phyloP scores from a whole-genome alignment of 306 rosid genomes.

The Canavalia ensiformis region DNA sequence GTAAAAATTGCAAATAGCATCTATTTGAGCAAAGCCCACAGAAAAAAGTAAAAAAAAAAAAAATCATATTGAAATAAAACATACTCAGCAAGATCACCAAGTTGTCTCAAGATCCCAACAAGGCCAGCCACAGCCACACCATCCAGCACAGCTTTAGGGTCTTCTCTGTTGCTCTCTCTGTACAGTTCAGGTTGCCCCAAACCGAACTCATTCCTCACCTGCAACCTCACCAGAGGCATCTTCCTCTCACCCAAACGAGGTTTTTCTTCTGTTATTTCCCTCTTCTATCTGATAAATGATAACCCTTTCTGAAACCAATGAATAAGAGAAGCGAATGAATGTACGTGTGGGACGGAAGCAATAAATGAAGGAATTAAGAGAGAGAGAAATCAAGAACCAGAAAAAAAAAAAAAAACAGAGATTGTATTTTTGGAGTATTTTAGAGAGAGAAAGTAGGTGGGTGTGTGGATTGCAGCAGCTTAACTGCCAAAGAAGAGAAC shows the following conservation, averaged over 20 bases:
- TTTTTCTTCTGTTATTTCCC: background rate
- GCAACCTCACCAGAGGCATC: constrained; percentile 88
- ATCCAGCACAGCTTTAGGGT: constrained; percentile 93
- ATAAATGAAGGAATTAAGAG: constrained; percentile 60
- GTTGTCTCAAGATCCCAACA: constrained; percentile 97
- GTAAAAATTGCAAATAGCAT: constrained; percentile 24
- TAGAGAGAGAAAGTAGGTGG: constrained; percentile 53
- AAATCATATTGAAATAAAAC: constrained; percentile 48
- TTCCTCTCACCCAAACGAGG: constrained; percentile 24
- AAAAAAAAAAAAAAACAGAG: constrained; percentile 11
- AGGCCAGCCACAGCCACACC: constrained; percentile 94
- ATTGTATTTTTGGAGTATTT: constrained; percentile 21
- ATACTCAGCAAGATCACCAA: constrained; percentile 99
- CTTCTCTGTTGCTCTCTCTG: constrained; percentile 67
- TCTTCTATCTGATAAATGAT: background rate
- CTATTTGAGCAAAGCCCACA: background rate
- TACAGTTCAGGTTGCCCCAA: constrained; percentile 82
- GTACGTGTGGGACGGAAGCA: constrained; percentile 44
- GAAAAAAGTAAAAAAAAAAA: background rate
- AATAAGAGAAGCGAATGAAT: constrained; percentile 48
- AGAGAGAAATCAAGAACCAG: constrained; percentile 42
- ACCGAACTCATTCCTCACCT: constrained; percentile 79
- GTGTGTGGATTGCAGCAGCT: constrained; percentile 71
- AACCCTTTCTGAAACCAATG: constrained; percentile 35
- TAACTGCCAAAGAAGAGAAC: constrained; percentile 67